Evolutionary conservation across 1,139 yeast genomes (phyloP).

Genomic region (Suhomyces terraborum): DNA sequence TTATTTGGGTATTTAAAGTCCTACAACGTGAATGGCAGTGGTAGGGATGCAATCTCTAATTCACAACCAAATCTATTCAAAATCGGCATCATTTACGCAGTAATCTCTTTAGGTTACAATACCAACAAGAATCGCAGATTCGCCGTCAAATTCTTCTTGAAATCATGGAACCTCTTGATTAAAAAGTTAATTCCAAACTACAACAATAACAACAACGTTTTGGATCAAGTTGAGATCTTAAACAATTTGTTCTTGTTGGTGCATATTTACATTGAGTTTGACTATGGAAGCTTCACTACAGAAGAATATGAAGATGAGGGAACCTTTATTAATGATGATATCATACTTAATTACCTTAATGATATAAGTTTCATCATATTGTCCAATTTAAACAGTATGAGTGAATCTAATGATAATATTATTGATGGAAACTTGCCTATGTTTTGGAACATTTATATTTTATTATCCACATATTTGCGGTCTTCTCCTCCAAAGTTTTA

Average conservation of each 20-base stretch:
- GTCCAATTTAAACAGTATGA: conserved; percentile 19
- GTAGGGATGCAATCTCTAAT: conserved; percentile 5
- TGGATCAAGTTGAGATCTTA: conserved; percentile 46
- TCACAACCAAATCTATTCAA: conserved; percentile 18
- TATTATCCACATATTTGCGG: conserved; percentile 41
- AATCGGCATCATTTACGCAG: conserved; percentile 21
- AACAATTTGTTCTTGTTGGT: conserved; percentile 36
- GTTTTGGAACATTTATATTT: conserved; percentile 48
- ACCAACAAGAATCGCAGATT: conserved; percentile 21
- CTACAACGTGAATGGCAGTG: conserved; percentile 13
- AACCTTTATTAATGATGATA: conserved; percentile 20
- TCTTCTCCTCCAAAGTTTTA: conserved; percentile 44
- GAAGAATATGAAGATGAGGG: conserved; percentile 16
- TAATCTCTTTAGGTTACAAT: conserved; percentile 20
- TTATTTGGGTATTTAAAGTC: conserved; percentile 31
- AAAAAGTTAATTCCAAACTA: conserved; percentile 47
- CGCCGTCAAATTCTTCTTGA: conserved; percentile 37
- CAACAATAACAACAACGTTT: conserved; percentile 26
- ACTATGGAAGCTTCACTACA: conserved; percentile 24
- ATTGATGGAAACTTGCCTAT: conserved; percentile 27
- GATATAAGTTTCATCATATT: conserved; percentile 34
- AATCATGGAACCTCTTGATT: conserved; percentile 48
- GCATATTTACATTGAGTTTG: conserved; percentile 33
- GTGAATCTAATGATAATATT: conserved; percentile 22
- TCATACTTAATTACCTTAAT: conserved; percentile 48